Conservation (phyloP, 192 early-diverging fungal genomes). For the Coemansia pectinata region DNA sequence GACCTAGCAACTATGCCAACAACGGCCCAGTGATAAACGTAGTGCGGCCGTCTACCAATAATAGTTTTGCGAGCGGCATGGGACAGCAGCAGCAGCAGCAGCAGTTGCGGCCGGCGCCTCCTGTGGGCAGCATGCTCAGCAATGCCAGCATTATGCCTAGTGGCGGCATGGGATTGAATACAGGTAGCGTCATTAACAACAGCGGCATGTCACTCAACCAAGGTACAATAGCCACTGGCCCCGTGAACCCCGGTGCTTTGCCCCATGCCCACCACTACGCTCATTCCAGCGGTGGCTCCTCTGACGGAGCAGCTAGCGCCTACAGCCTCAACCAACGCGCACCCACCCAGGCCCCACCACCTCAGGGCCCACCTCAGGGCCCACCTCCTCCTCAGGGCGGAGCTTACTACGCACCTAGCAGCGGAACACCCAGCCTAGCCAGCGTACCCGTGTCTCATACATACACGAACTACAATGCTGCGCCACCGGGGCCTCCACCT, state of each 20-base stretch:
- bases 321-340: neutral
- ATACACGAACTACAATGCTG: neutral
- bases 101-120: neutral
- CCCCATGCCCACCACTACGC: constrained; percentile 8
- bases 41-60: neutral
- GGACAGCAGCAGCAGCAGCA: constrained; percentile 1
- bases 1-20: neutral
- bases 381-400: neutral
- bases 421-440: neutral
- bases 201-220: neutral
- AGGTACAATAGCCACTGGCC: neutral
- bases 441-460: neutral
- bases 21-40: neutral
- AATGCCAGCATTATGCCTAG: neutral
- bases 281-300: neutral
- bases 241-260: neutral
- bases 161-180: neutral
- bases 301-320: neutral
- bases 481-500: neutral
- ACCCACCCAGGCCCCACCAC: neutral
- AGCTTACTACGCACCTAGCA: neutral
- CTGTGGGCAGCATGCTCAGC: neutral
- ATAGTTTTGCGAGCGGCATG: constrained; percentile 7
- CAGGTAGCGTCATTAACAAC: neutral
- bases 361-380: neutral